A percentile compares a stretch with the other conserved stretches of the same genome.
These are phyloP conservation scores for Gastrodia elata DNA, from an alignment of 106 monocot species.

Conservation along the genomic window DNA sequence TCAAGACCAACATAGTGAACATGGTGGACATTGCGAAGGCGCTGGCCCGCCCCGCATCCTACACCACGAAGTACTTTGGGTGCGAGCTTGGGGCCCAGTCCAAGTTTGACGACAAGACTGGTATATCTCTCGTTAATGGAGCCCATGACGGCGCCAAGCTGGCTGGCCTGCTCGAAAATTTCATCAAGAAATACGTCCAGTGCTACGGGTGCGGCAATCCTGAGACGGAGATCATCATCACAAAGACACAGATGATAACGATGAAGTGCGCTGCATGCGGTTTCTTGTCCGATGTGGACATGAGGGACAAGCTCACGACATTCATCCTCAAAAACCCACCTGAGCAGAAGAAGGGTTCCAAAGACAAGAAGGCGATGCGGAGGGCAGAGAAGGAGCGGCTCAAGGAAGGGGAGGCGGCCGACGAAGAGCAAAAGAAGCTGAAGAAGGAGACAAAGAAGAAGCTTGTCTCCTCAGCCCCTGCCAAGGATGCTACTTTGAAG, in stretches of 20 bases:
- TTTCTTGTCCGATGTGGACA: slow-evolving; percentile 66
- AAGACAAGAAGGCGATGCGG: slow-evolving; percentile 71
- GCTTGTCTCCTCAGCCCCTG: no score
- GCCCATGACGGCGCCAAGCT: slow-evolving; percentile 77
- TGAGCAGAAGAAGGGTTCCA: slow-evolving; percentile 51
- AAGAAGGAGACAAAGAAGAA: slow-evolving; percentile 62
- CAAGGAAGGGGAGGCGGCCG: slow-evolving; percentile 71
- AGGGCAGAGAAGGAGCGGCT: slow-evolving; percentile 77
- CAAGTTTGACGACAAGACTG: slow-evolving; percentile 75
- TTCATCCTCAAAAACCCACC: slow-evolving; percentile 75
- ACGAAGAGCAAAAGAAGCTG: slow-evolving; percentile 66
- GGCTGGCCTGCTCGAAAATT: slow-evolving; percentile 62
- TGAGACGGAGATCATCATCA: slow-evolving; percentile 64
- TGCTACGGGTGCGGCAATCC: slow-evolving; percentile 83
- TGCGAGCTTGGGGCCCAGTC: slow-evolving; percentile 83
- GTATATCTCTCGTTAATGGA: slow-evolving; percentile 58
- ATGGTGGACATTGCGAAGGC: slow-evolving; percentile 90
- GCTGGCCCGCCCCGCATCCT: slow-evolving; percentile 52
- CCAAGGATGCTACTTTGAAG: slow-evolving; percentile 3
- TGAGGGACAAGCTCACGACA: slow-evolving; percentile 68
- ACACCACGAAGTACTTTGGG: slow-evolving; percentile 80
- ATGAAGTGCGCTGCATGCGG: slow-evolving; percentile 83
- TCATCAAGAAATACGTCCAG: slow-evolving; percentile 80
- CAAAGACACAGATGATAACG: slow-evolving; percentile 61
- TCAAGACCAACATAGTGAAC: slow-evolving; percentile 80